Percentiles rank a stretch among this genome's conserved stretches.
Evolutionary conservation across 805 yeast genomes (phyloP).

Genomic region (Pichia thaimueangensis): DNA sequence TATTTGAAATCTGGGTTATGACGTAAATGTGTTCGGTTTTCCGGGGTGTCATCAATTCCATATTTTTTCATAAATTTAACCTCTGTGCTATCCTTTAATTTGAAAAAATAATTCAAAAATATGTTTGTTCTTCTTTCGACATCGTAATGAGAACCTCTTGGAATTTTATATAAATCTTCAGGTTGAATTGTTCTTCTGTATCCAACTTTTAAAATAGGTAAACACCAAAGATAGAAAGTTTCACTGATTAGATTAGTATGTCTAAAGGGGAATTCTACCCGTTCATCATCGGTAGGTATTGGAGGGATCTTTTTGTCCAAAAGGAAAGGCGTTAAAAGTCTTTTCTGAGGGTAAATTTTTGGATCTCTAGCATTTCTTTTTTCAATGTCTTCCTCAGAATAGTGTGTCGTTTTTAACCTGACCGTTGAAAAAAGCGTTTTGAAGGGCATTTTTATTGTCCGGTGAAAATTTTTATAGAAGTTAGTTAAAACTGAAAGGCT

Average conservation of each 20-base stretch:
- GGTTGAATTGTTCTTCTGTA: conserved; percentile 66
- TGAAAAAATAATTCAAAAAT: conserved; percentile 32
- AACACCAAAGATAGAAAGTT: conserved; percentile 59
- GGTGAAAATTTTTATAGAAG: too few species aligned
- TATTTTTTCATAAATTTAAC: conserved; percentile 28
- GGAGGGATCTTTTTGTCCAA: conserved; percentile 38
- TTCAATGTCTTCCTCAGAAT: conserved; percentile 16
- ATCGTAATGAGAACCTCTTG: conserved; percentile 31
- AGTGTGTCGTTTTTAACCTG: conserved; percentile 1
- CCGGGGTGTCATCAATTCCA: conserved; percentile 27
- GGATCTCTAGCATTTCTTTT: conserved; percentile 16
- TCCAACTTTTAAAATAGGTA: conserved; percentile 58
- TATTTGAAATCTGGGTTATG: conserved; percentile 36
- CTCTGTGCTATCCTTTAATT: conserved; percentile 28
- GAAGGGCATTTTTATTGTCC: conserved; percentile 6
- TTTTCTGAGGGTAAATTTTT: conserved; percentile 28
- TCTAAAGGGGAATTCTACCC: conserved; percentile 39
- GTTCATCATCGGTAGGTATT: conserved; percentile 45
- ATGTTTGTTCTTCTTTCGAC: conserved; percentile 34
- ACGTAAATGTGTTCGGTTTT: conserved; percentile 30
- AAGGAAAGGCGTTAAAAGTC: conserved; percentile 31
- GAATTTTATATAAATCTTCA: conserved; percentile 50
- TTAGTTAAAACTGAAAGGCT: too few species aligned
- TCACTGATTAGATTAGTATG: conserved; percentile 36
- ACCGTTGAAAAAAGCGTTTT: conserved; percentile 6